Base-by-base conservation (phyloP, 441 rosid species). In the Pelargonium fulgidum region DNA sequence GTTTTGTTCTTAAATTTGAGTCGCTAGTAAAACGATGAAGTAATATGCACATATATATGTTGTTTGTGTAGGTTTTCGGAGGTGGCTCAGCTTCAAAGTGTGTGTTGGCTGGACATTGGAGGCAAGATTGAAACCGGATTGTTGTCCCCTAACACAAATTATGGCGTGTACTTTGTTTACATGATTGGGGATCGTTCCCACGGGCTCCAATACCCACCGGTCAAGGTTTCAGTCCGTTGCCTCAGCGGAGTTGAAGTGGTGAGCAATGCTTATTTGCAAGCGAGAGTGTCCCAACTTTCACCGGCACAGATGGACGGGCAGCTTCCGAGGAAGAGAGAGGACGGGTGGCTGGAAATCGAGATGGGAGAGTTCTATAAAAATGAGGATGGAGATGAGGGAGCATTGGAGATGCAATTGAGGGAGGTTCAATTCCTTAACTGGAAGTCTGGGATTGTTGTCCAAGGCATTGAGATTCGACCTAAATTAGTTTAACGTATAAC, bases 71-170 rank as follows among this genome's bases (percentile, higher is more conserved):
- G 61, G 22, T 54, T 54, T 16, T 14, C 9, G 61, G 61, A 54
- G n/a, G 61, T 54, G 20, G 61, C 61, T 14, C 61, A 54, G 0
- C 61, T 54, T 54, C 19, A 54, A 4, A 54, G n/a, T 3, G 19
- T 64, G 19, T 64, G 20, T 14, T 64, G 67, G 67, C 67, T 36
- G 10, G 67, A 64, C 22, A 64, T 64, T 2, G 2, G 14, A 5
- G 67, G 67, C 17, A 64, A n/a, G 48, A 13, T 64, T 1, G 45
- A 64, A n/a, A 33, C 67, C 8, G n/a, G 39, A 64, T 1, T 36
- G 48, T 12, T 36, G 48, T 64, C 47, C 3, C 67, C 48, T 7
- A 17, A 64, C 47, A 64, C 45, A 33, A n/a, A 11, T 0, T 64
- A 64, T 29, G 67, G 20, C 9, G 67, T 22, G 14, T 64, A 64